A percentile compares a stretch with the other conserved stretches of the same genome.
Evolutionary conservation across 148 eudicot species (phyloP).

Genomic region (Rhododendron vialii): DNA sequence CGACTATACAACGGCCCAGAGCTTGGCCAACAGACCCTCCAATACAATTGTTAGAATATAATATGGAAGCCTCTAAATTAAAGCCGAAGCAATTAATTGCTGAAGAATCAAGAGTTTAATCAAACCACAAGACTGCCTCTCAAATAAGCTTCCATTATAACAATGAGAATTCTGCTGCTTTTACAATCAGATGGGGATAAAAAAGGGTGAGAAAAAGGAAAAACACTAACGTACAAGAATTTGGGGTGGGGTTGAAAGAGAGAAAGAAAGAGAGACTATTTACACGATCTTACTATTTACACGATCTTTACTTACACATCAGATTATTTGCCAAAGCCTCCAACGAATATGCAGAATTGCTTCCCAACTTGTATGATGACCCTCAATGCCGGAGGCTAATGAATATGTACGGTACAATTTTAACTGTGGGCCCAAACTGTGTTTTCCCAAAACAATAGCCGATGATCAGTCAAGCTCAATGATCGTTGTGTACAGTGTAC

Average conservation of each 20-base stretch:
- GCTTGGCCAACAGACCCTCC: background rate
- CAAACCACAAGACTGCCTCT: background rate
- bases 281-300: conserved; percentile 46
- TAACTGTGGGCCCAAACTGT: background rate
- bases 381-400: background rate
- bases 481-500: background rate
- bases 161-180: background rate
- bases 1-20: background rate
- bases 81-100: background rate
- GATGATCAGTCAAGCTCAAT: background rate
- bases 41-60: background rate
- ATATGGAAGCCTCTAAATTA: background rate
- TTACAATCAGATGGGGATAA: background rate
- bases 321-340: conserved; percentile 47
- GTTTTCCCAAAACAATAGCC: background rate
- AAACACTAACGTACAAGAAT: background rate
- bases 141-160: background rate
- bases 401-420: background rate
- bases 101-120: background rate
- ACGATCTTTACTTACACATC: conserved; percentile 33
- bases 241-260: background rate
- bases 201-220: background rate
- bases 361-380: background rate
- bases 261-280: background rate
- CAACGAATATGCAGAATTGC: background rate